Percentiles rank a stretch among this genome's conserved stretches.
These are phyloP conservation scores for Iris macrosiphon DNA, from an alignment of 106 monocot genomes.

Conservation along the genomic window DNA sequence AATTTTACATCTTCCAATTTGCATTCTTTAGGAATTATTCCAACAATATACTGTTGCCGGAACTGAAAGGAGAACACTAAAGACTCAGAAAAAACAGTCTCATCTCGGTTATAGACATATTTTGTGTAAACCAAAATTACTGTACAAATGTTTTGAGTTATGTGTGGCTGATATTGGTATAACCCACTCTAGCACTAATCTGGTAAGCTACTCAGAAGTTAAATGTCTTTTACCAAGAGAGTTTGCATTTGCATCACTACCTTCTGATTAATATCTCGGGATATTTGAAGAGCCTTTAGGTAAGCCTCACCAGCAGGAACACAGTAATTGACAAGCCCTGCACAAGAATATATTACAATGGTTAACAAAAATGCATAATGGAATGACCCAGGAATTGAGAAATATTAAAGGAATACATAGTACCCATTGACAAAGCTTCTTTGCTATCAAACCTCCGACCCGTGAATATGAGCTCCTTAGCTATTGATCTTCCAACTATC, in stretches of 20 bases:
- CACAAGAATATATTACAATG: background rate
- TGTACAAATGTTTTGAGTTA: too few species aligned
- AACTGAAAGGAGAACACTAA: too few species aligned
- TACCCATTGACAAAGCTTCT: slow-evolving; percentile 76
- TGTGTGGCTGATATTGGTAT: too few species aligned
- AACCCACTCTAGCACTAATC: too few species aligned
- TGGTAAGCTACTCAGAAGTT: too few species aligned
- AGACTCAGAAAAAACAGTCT: too few species aligned
- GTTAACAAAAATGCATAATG: background rate
- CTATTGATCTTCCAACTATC: slow-evolving; percentile 62
- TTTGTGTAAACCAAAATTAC: too few species aligned
- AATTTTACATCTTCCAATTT: too few species aligned
- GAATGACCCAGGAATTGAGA: background rate
- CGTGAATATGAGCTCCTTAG: slow-evolving; percentile 93
- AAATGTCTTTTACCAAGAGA: too few species aligned
- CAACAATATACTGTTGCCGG: too few species aligned
- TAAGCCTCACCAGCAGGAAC: slow-evolving; percentile 86
- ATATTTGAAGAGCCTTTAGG: slow-evolving; percentile 81
- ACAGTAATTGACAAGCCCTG: slow-evolving; percentile 91
- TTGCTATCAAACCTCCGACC: slow-evolving; percentile 55
- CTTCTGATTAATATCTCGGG: slow-evolving; percentile 78
- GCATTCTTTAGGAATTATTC: too few species aligned
- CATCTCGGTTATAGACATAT: too few species aligned
- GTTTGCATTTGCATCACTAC: slow-evolving; percentile 11
- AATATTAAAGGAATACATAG: background rate